Evolutionary conservation across 1,139 yeast genomes (phyloP).

Genomic region (Tardiomyces blankii): DNA sequence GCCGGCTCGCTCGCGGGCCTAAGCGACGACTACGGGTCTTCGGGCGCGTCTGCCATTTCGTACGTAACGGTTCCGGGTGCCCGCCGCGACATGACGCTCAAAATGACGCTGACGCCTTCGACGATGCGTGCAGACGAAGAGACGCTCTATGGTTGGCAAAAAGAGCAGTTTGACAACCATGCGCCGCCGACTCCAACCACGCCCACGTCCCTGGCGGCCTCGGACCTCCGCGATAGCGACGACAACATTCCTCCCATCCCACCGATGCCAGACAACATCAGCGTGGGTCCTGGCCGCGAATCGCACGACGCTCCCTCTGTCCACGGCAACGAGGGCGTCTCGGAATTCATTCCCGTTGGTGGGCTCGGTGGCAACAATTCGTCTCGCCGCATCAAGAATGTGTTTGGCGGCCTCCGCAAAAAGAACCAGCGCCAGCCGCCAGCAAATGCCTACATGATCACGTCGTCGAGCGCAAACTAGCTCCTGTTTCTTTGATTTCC

Average conservation of each 20-base stretch:
- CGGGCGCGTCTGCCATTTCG: neutral
- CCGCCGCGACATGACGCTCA: constrained; percentile 22
- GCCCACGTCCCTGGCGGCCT: neutral
- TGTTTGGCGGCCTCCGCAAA: neutral
- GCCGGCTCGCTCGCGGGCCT: neutral
- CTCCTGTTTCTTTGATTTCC: no score
- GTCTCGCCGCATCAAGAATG: neutral
- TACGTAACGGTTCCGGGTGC: neutral
- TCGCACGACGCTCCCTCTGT: neutral
- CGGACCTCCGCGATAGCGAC: neutral
- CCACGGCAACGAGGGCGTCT: neutral
- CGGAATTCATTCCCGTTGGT: neutral
- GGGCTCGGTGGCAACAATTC: neutral
- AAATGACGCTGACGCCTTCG: constrained; percentile 21
- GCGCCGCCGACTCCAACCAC: constrained; percentile 5
- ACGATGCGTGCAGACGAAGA: constrained; percentile 23
- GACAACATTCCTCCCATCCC: neutral
- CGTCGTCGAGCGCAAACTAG: neutral
- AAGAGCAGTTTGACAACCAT: constrained; percentile 14
- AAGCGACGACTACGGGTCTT: neutral
- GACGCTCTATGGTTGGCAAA: constrained; percentile 22
- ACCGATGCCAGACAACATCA: constrained; percentile 10
- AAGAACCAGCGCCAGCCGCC: neutral
- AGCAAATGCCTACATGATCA: neutral
- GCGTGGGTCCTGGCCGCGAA: neutral